phyloP scores from a whole-genome alignment of 306 rosid species.

The Sicyos edulis region DNA sequence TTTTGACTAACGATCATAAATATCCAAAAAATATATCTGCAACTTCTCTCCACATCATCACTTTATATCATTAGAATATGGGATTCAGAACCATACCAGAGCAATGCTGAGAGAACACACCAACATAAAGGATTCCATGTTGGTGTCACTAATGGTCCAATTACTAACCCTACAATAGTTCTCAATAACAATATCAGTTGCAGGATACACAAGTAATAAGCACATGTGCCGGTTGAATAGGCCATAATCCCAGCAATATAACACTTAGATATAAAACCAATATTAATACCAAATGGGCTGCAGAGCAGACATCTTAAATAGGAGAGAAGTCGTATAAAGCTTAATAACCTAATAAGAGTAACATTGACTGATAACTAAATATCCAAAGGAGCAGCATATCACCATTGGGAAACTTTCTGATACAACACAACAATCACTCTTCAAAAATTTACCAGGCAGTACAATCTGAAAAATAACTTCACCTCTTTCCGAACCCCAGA shows the following conservation, averaged over 20 bases:
- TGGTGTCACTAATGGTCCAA: conserved; percentile 84
- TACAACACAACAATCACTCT: conserved; percentile 21
- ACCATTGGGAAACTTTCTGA: conserved; percentile 24
- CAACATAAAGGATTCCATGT: conserved; percentile 80
- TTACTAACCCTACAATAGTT: conserved; percentile 86
- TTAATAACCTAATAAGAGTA: conserved; percentile 28
- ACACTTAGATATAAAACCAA: conserved; percentile 29
- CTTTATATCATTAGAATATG: conserved; percentile 46
- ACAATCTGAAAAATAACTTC: conserved; percentile 20
- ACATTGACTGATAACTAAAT: conserved; percentile 24
- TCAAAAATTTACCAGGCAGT: conserved; percentile 19
- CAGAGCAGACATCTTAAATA: conserved; percentile 28
- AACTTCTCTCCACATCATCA: conserved; percentile 47
- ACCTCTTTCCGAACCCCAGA: conserved; percentile 29
- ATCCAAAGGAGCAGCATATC: conserved; percentile 24
- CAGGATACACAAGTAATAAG: conserved; percentile 51
- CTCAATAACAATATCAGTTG: conserved; percentile 74
- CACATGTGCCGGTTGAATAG: conserved; percentile 46
- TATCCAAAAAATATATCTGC: conserved; percentile 31
- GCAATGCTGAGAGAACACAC: conserved; percentile 79
- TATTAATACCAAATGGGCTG: conserved; percentile 29
- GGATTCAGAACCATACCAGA: conserved; percentile 95
- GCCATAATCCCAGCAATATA: conserved; percentile 43
- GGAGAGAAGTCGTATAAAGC: conserved; percentile 25
- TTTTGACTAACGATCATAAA: conserved; percentile 25